A percentile compares a stretch with the other conserved stretches of the same genome.
phyloP scores from a whole-genome alignment of 371 early-diverging fungal species.

The Rhizopus microsporus region DNA sequence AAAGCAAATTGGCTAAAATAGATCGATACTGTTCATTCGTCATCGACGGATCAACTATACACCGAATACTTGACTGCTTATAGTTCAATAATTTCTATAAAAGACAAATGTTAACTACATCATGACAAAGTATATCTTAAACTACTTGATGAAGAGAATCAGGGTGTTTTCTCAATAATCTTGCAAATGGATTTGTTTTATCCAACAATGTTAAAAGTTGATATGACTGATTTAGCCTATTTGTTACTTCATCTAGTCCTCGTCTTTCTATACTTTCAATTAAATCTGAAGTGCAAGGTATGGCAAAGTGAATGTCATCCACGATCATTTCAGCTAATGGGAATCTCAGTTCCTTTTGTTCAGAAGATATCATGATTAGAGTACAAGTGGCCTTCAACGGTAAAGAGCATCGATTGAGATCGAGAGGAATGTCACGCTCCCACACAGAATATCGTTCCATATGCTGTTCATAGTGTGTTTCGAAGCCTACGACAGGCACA shows the following conservation, averaged over 20 bases:
- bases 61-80: conserved; percentile 10
- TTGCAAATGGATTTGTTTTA: conserved; percentile 16
- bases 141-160: neutral
- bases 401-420: neutral
- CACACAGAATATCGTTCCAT: conserved; percentile 22
- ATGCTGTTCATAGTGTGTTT: conserved; percentile 21
- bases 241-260: conserved; percentile 22
- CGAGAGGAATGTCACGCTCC: conserved; percentile 21
- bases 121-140: neutral
- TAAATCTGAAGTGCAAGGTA: conserved; percentile 7
- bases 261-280: conserved; percentile 12
- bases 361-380: conserved; percentile 9
- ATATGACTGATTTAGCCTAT: conserved; percentile 8
- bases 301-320: conserved; percentile 27
- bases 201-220: conserved; percentile 8
- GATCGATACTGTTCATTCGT: conserved; percentile 16
- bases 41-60: neutral
- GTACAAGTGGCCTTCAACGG: conserved; percentile 8
- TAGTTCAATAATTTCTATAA: conserved; percentile 3
- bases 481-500: conserved; percentile 19
- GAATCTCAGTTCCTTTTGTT: conserved; percentile 6
- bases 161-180: conserved; percentile 3
- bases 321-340: conserved; percentile 15
- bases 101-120: neutral
- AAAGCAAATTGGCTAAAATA: conserved; percentile 12